Conservation (phyloP, 192 early-diverging fungal species). For the Backusella morwellensis region DNA sequence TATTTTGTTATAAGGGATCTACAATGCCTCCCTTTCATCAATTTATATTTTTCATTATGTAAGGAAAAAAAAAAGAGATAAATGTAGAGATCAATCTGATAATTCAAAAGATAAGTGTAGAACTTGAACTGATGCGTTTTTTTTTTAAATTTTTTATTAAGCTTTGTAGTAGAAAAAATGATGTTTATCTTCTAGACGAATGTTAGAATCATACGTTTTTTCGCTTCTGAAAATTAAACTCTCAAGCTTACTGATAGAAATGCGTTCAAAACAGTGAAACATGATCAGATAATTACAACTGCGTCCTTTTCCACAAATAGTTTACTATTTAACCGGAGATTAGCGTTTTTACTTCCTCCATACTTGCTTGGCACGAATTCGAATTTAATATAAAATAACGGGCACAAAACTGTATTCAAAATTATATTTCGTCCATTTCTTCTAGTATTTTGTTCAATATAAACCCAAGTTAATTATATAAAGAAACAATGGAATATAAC, state of each 20-base stretch:
- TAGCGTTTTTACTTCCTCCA: background rate
- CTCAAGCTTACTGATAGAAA: background rate
- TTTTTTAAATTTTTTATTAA: no score
- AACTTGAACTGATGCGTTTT: no score
- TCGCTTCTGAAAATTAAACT: background rate
- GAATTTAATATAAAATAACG: background rate
- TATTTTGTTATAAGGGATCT: no score
- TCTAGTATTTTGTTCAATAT: background rate
- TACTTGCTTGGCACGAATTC: background rate
- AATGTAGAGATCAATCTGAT: no score
- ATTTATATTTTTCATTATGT: no score
- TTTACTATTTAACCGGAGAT: background rate
- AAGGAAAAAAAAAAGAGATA: no score
- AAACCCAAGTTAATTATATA: background rate
- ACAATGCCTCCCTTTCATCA: no score
- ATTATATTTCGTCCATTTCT: background rate
- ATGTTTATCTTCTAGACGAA: background rate
- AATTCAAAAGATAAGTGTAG: no score
- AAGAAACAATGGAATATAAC: background rate
- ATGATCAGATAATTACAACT: slow-evolving; percentile 7
- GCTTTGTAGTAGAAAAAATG: background rate
- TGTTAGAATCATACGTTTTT: background rate
- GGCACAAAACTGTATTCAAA: background rate
- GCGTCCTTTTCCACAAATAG: background rate
- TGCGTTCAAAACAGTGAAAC: background rate